Evolutionary conservation across 306 rosid genomes (phyloP).

Genomic region (Cicer pinnatifidum): DNA sequence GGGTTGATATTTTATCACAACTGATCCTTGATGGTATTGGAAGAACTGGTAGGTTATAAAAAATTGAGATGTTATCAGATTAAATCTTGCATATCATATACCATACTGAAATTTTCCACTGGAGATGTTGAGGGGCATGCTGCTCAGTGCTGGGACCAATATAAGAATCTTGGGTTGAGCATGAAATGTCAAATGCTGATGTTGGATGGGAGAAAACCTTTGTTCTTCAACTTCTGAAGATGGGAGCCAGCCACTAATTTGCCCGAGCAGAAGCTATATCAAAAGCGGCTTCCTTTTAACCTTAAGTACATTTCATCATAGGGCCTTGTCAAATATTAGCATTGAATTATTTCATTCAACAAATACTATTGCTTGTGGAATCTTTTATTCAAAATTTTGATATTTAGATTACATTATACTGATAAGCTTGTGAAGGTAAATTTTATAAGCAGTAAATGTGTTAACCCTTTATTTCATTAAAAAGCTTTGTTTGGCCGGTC

Average conservation of each 20-base stretch:
- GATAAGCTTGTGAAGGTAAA: conserved; percentile 2
- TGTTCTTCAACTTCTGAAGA: conserved; percentile 21
- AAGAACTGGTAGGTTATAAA: conserved; percentile 34
- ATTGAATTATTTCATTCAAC: conserved; percentile 38
- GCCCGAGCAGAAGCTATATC: conserved; percentile 12
- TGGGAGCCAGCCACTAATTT: conserved; percentile 19
- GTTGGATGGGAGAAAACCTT: conserved; percentile 35
- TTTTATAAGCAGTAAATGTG: background rate
- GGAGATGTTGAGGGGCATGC: conserved; percentile 20
- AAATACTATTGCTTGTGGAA: background rate
- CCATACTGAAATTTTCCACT: conserved; percentile 22
- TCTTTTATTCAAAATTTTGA: background rate
- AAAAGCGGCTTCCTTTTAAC: conserved; percentile 7
- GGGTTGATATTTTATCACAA: conserved; percentile 79
- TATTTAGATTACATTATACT: conserved; percentile 11
- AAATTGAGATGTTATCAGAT: conserved; percentile 2
- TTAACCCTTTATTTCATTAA: background rate
- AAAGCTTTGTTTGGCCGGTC: background rate
- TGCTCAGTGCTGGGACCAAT: conserved; percentile 34
- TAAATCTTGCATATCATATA: conserved; percentile 26
- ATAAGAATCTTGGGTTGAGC: conserved; percentile 30
- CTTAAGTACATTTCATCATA: background rate
- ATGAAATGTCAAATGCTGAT: conserved; percentile 27
- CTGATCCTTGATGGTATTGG: conserved; percentile 52
- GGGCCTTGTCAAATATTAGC: conserved; percentile 31